Percentiles rank a stretch among this genome's conserved stretches.
Evolutionary conservation across 1,139 yeast genomes (phyloP).

Genomic region (Blastobotrys persicus): DNA sequence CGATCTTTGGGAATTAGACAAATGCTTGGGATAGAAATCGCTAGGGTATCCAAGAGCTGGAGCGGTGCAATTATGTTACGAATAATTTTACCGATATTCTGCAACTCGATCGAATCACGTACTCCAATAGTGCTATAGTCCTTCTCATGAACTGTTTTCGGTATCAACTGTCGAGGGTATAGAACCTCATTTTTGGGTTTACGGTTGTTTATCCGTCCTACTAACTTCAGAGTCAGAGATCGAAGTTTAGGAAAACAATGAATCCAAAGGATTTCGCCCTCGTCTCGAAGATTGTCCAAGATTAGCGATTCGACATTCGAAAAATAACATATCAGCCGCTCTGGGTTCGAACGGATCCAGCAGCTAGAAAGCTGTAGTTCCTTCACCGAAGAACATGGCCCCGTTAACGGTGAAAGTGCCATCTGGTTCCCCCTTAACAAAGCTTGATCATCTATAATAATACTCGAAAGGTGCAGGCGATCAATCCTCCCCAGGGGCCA

Average conservation of each 20-base stretch:
- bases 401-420: background rate
- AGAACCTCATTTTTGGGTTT: slow-evolving; percentile 4
- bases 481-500: slow-evolving; percentile 19
- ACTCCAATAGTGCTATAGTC: background rate
- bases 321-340: background rate
- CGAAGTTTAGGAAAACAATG: slow-evolving; percentile 11
- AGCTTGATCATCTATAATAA: slow-evolving; percentile 12
- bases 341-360: slow-evolving; percentile 9
- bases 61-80: slow-evolving; percentile 4
- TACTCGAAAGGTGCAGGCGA: slow-evolving; percentile 15
- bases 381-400: slow-evolving; percentile 4
- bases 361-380: slow-evolving; percentile 15
- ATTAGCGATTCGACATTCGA: slow-evolving; percentile 7
- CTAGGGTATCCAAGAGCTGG: background rate
- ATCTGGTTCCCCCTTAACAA: background rate
- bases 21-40: slow-evolving; percentile 7
- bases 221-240: slow-evolving; percentile 11
- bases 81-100: slow-evolving; percentile 3
- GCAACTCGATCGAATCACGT: slow-evolving; percentile 1
- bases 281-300: slow-evolving; percentile 15
- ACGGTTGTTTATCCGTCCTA: slow-evolving; percentile 8
- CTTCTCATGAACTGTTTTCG: background rate
- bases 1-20: slow-evolving; percentile 8
- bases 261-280: slow-evolving; percentile 10
- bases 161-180: slow-evolving; percentile 5